Evolutionary conservation across 225 moss, liverwort and hornwort genomes (phyloP), one percentile per base, ranked within the genome.

Genomic region (Rhytidiadelphus loreus): DNA sequence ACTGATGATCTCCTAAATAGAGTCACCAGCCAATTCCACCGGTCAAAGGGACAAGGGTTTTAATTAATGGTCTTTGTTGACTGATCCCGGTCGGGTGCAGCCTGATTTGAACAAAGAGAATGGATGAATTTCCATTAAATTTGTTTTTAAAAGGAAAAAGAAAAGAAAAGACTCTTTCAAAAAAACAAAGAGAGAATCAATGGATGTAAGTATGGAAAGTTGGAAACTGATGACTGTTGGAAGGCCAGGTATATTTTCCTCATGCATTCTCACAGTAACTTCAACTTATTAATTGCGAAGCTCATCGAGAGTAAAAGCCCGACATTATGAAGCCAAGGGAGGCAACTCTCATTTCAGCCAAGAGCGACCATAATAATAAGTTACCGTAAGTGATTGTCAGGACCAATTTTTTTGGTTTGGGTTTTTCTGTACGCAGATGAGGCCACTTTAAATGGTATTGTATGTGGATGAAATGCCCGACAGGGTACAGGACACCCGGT

Each of bases 211-310:
- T 48, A 25, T 39, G 13, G 41, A 13, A 46, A 46, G 8, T 24
- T 41, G 8, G 46, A 46, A 46, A 46, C 8, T 8, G 50, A 75
- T 9, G 33, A 75, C 8, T 52, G 28, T 33, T 50, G 52, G 22
- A 35, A n/a, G 5, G 14, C 48, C 48, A 48, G 30, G 52, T 53
- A 5, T 8, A 5, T 8, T 53, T 37, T 15, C 53, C 20, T 74
- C 48, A 48, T 48, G 30, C 1, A 10, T 3, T 33, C 0, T 4
- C 12, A 0, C 1, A 1, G 20, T 35, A 53, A 24, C 77, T 78
- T 25, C 23, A 53, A 24, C 77, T 78, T 25, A 37, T 25, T 56
- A 78, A 78, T n/a, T 57, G 17, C 4, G 0, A 53, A 56, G 56
- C 78, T 78, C 0, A 3, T 57, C 26, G 5, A 56, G 77, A n/a